A percentile compares a stretch with the other conserved stretches of the same genome.
phyloP scores from a whole-genome alignment of 2,329 filamentous ascomycete species.

The Periconia macrospinosa region DNA sequence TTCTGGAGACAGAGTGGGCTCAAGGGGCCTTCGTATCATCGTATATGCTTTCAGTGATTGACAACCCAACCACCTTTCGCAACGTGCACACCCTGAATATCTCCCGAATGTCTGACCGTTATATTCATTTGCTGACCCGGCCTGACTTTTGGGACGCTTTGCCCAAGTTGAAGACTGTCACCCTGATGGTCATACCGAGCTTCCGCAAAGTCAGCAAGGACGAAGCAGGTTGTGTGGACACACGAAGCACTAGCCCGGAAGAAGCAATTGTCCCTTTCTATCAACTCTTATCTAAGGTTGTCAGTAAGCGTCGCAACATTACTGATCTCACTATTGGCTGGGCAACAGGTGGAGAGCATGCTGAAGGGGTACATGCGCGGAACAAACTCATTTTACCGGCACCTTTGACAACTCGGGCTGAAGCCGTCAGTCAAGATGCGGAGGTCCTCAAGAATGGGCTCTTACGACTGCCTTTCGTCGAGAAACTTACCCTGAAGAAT shows the following conservation, averaged over 20 bases:
- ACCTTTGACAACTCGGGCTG: slow-evolving; percentile 49
- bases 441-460: slow-evolving; percentile 34
- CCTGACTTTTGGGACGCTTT: slow-evolving; percentile 65
- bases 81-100: slow-evolving; percentile 63
- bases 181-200: slow-evolving; percentile 65
- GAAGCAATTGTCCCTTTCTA: slow-evolving; percentile 56
- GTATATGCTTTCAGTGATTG: slow-evolving; percentile 66
- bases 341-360: slow-evolving; percentile 68
- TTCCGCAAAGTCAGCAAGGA: slow-evolving; percentile 64
- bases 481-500: slow-evolving; percentile 65
- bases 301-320: slow-evolving; percentile 55
- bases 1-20: slow-evolving; percentile 69
- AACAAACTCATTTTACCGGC: slow-evolving; percentile 66
- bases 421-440: slow-evolving; percentile 12
- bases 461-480: slow-evolving; percentile 59
- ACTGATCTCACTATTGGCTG: slow-evolving; percentile 66
- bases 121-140: slow-evolving; percentile 59
- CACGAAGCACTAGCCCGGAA: slow-evolving; percentile 54
- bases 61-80: slow-evolving; percentile 59
- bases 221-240: slow-evolving; percentile 55
- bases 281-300: slow-evolving; percentile 54
- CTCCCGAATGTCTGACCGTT: slow-evolving; percentile 64
- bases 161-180: slow-evolving; percentile 57
- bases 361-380: slow-evolving; percentile 61
- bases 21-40: slow-evolving; percentile 69